Conservation (phyloP, 768 basidiomycete genomes). For the Suillus plorans region DNA sequence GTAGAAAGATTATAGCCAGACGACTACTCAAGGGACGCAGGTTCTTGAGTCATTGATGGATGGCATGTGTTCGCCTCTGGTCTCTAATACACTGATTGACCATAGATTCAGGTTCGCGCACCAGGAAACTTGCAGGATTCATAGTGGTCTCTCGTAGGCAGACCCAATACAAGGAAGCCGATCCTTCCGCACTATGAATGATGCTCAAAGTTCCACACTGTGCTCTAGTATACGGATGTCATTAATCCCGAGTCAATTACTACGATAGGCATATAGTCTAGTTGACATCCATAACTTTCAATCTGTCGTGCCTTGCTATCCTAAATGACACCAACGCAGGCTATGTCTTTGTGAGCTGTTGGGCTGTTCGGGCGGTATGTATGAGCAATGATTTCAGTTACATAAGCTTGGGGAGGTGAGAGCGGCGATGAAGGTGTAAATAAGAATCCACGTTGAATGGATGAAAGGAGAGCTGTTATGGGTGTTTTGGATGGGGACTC, state of each 20-base stretch:
- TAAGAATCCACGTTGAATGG: constrained; percentile 70
- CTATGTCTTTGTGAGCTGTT: neutral
- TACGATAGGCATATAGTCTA: neutral
- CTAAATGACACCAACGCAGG: neutral
- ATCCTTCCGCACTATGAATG: neutral
- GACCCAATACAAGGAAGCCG: neutral
- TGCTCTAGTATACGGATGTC: neutral
- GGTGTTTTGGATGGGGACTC: constrained; percentile 48
- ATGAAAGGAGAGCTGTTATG: constrained; percentile 59
- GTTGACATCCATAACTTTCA: neutral
- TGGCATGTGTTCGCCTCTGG: constrained; percentile 13
- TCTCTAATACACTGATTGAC: neutral
- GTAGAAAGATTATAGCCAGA: constrained; percentile 69
- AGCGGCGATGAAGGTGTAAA: constrained; percentile 62
- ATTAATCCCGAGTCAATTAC: neutral
- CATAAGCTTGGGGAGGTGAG: constrained; percentile 54
- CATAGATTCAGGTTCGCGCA: neutral
- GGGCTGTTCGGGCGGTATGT: neutral
- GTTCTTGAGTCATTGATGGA: constrained; percentile 71
- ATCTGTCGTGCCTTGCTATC: neutral
- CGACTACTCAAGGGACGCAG: constrained; percentile 75
- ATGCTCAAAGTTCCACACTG: neutral
- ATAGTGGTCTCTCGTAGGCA: neutral
- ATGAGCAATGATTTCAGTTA: constrained; percentile 4
- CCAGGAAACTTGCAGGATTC: neutral